Conservation (phyloP, 805 yeast genomes). For the Saccharomycopsis capsularis region DNA sequence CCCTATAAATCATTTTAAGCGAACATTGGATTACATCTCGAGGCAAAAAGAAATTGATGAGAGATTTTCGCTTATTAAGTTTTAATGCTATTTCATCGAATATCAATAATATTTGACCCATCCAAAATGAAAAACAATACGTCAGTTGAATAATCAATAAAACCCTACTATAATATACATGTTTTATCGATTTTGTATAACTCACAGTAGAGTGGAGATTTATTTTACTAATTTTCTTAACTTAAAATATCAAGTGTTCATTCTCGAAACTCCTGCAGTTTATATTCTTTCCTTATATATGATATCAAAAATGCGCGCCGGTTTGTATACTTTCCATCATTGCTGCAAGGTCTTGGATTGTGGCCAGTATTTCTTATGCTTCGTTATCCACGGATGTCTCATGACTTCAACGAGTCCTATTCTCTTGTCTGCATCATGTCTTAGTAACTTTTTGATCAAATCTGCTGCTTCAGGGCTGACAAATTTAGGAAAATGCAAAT, state of each 20-base stretch:
- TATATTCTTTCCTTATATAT: too few relatives aligned
- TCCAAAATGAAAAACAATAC: too few relatives aligned
- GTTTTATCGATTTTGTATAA: too few relatives aligned
- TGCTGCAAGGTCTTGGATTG: slow-evolving; percentile 12
- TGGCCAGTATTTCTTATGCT: slow-evolving; percentile 58
- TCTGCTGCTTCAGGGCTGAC: slow-evolving; percentile 73
- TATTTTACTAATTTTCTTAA: too few relatives aligned
- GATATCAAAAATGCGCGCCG: too few relatives aligned
- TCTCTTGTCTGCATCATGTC: slow-evolving; percentile 63
- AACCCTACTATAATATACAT: too few relatives aligned
- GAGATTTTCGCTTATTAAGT: slow-evolving; percentile 48
- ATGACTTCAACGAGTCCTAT: slow-evolving; percentile 53
- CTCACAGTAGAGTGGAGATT: too few relatives aligned
- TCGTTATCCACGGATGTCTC: slow-evolving; percentile 77
- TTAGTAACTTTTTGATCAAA: slow-evolving; percentile 55
- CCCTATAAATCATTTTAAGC: slow-evolving; percentile 51
- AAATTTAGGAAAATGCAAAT: slow-evolving; percentile 62
- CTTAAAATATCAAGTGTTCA: too few relatives aligned
- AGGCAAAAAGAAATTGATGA: slow-evolving; percentile 66
- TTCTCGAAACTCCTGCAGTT: too few relatives aligned
- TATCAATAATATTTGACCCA: neutral
- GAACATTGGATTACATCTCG: slow-evolving; percentile 65
- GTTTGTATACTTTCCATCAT: too few relatives aligned
- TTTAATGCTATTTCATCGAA: neutral
- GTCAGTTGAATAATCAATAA: too few relatives aligned